phyloP scores from a whole-genome alignment of 306 rosid species.

The Acacia acuminata region DNA sequence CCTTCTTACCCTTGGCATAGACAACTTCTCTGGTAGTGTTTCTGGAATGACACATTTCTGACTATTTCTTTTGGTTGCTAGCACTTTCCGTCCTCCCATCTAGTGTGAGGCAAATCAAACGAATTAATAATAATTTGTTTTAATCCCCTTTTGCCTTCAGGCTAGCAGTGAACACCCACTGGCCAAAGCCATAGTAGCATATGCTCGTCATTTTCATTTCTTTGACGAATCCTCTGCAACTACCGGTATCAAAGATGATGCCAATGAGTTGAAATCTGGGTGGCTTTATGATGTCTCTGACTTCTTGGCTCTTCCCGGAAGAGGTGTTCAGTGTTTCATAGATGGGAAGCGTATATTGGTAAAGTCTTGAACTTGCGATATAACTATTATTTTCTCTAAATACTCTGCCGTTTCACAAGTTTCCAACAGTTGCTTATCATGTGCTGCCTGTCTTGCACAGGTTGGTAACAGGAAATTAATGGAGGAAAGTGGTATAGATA shows the following conservation, averaged over 20 bases:
- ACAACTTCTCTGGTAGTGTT: constrained; percentile 21
- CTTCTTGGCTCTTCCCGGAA: constrained; percentile 86
- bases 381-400: constrained; percentile 20
- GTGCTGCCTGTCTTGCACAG: constrained; percentile 51
- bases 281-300: constrained; percentile 88
- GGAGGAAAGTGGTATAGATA: constrained; percentile 68
- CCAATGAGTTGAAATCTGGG: constrained; percentile 48
- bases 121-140: constrained; percentile 15
- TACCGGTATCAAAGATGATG: constrained; percentile 42
- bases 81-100: constrained; percentile 17
- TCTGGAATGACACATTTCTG: neutral
- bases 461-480: constrained; percentile 92
- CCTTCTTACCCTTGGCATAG: neutral
- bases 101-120: constrained; percentile 1
- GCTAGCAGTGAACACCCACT: constrained; percentile 97
- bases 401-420: constrained; percentile 12
- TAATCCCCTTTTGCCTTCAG: constrained; percentile 41
- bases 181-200: constrained; percentile 87
- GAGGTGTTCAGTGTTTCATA: constrained; percentile 72
- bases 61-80: constrained; percentile 13
- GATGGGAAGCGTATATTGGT: constrained; percentile 75
- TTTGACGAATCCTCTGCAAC: constrained; percentile 66
- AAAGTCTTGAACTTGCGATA: constrained; percentile 28
- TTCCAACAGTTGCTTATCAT: constrained; percentile 37
- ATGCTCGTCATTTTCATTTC: constrained; percentile 94